Conservation (phyloP, 2,329 filamentous ascomycete genomes). For the Nectriaceae sp. region DNA sequence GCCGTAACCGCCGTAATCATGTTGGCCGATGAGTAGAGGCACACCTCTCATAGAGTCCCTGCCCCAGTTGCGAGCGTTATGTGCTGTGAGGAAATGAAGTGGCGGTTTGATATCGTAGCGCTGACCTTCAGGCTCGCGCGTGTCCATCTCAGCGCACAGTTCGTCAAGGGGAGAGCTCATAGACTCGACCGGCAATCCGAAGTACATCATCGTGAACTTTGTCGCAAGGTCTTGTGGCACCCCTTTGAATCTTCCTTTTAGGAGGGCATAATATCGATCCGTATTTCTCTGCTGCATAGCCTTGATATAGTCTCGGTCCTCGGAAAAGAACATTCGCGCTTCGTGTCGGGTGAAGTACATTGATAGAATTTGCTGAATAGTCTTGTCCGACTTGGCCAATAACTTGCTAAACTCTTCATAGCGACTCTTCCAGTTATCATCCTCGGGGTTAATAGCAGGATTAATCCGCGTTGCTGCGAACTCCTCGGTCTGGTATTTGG, state of each 20-base stretch:
- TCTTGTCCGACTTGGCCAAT: conserved; percentile 21
- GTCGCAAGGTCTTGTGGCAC: conserved; percentile 32
- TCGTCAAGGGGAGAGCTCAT: conserved; percentile 25
- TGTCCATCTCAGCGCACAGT: conserved; percentile 20
- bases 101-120: conserved; percentile 27
- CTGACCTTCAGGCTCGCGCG: conserved; percentile 12
- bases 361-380: conserved; percentile 35
- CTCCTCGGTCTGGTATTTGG: conserved; percentile 1
- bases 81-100: conserved; percentile 35
- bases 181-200: conserved; percentile 48
- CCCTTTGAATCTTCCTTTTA: conserved; percentile 33
- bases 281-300: conserved; percentile 34
- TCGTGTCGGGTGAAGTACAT: conserved; percentile 38
- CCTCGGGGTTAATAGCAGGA: conserved; percentile 24
- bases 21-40: not conserved
- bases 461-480: conserved; percentile 16
- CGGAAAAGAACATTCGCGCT: conserved; percentile 32
- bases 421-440: conserved; percentile 27
- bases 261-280: conserved; percentile 30
- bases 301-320: conserved; percentile 29
- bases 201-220: conserved; percentile 50
- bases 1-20: too few species aligned
- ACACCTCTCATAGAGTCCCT: conserved; percentile 24
- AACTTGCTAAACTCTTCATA: conserved; percentile 32
- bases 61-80: conserved; percentile 33